These are phyloP conservation scores for Xylogone sp. DNA, from an alignment of 2,329 filamentous ascomycete species.

Conservation along the genomic window DNA sequence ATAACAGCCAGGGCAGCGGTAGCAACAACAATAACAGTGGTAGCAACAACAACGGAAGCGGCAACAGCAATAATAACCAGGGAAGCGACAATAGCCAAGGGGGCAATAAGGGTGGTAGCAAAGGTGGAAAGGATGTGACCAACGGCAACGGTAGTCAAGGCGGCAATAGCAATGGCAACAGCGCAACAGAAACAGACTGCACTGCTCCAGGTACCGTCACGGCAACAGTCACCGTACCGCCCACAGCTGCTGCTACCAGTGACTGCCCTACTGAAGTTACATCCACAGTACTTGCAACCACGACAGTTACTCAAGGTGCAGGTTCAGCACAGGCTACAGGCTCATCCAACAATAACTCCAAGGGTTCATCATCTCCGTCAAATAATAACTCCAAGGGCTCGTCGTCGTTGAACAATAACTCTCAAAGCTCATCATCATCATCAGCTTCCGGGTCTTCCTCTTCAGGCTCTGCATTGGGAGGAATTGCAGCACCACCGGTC, in stretches of 20 bases:
- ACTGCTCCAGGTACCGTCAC: slow-evolving; percentile 8
- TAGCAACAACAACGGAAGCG: slow-evolving; percentile 4
- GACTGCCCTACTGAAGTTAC: slow-evolving; percentile 11
- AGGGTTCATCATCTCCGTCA: too few relatives aligned
- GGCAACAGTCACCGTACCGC: slow-evolving; percentile 10
- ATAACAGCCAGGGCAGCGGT: not conserved
- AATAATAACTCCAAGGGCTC: too few relatives aligned
- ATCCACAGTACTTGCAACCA: slow-evolving; percentile 3
- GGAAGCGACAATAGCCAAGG: not conserved
- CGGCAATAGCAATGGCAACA: too few relatives aligned
- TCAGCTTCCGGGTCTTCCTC: slow-evolving; percentile 3
- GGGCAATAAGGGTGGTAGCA: slow-evolving; percentile 1
- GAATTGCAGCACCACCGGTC: slow-evolving; percentile 45
- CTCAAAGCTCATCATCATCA: not conserved
- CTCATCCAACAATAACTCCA: not conserved
- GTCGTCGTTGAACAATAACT: too few relatives aligned
- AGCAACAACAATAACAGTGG: slow-evolving; percentile 1
- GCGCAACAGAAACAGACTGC: too few relatives aligned
- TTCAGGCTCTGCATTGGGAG: slow-evolving; percentile 35
- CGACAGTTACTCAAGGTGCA: slow-evolving; percentile 3
- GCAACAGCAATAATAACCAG: not conserved
- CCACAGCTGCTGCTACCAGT: not conserved
- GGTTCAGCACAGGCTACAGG: slow-evolving; percentile 3
- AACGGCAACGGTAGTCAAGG: slow-evolving; percentile 1
- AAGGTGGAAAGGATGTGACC: slow-evolving; percentile 1